Percentiles rank a stretch among this genome's conserved stretches.
Conservation (phyloP, 73 alveolate species). For the Halteria grandinella region DNA sequence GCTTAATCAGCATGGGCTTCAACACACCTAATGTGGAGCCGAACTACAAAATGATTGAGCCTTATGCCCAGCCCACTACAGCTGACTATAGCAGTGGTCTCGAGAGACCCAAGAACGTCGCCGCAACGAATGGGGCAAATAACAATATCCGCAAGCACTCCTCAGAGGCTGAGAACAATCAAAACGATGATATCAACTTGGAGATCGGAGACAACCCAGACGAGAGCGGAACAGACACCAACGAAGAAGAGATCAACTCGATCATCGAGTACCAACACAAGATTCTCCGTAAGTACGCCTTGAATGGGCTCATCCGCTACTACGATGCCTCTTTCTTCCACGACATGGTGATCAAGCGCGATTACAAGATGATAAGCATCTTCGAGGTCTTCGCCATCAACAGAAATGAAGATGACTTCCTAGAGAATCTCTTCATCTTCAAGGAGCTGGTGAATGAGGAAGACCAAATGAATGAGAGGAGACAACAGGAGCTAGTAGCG, state of each 20-base stretch:
- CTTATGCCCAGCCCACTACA: too few relatives aligned
- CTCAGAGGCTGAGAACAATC: too few relatives aligned
- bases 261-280: constrained; percentile 65
- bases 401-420: constrained; percentile 61
- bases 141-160: too few relatives aligned
- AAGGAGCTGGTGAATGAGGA: constrained; percentile 28
- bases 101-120: too few relatives aligned
- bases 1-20: too few relatives aligned
- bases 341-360: constrained; percentile 52
- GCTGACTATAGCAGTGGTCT: too few relatives aligned
- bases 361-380: constrained; percentile 47
- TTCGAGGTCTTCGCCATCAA: constrained; percentile 67
- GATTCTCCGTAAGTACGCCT: constrained; percentile 42
- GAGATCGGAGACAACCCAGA: constrained; percentile 18
- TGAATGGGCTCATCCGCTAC: constrained; percentile 45
- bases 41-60: too few relatives aligned
- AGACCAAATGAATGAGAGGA: background rate
- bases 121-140: too few relatives aligned
- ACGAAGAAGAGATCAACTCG: too few relatives aligned
- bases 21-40: too few relatives aligned
- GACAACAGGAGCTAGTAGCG: too few relatives aligned
- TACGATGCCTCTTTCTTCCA: constrained; percentile 65
- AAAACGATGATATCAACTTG: constrained; percentile 2
- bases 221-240: background rate
- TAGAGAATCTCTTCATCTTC: constrained; percentile 47